A percentile compares a stretch with the other conserved stretches of the same genome.
phyloP scores from a whole-genome alignment of 495 filamentous ascomycete genomes.

The Neurospora sp. region DNA sequence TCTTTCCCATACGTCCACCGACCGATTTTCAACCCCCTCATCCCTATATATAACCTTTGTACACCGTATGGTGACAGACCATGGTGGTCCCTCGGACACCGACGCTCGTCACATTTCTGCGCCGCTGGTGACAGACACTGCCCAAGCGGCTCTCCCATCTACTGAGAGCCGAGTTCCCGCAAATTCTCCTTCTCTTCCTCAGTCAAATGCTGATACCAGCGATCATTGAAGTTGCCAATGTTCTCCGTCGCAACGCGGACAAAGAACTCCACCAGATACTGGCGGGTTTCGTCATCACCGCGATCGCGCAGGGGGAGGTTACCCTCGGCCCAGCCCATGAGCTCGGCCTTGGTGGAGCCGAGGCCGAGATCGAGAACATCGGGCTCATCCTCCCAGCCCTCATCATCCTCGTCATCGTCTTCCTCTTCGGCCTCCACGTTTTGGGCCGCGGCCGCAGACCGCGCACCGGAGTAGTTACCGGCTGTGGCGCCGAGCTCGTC shows the following conservation, averaged over 20 bases:
- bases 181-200: conserved; percentile 69
- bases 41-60: background rate
- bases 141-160: background rate
- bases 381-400: conserved; percentile 83
- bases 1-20: too few relatives aligned
- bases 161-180: conserved; percentile 28
- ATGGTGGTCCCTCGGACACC: background rate
- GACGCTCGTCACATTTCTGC: background rate
- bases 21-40: background rate
- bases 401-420: conserved; percentile 54
- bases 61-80: background rate
- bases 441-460: conserved; percentile 41
- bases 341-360: conserved; percentile 55
- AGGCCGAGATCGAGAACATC: conserved; percentile 61
- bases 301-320: conserved; percentile 48
- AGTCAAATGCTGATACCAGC: conserved; percentile 55
- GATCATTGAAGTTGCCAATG: conserved; percentile 60
- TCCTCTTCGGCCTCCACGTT: conserved; percentile 35
- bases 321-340: conserved; percentile 67
- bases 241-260: conserved; percentile 51
- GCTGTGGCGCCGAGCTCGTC: conserved; percentile 70
- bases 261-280: conserved; percentile 76
- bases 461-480: conserved; percentile 27
- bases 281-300: conserved; percentile 94
- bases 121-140: background rate